These are phyloP conservation scores for Geoglossum cookeanum DNA, from an alignment of 2,329 filamentous ascomycete genomes.

Conservation along the genomic window DNA sequence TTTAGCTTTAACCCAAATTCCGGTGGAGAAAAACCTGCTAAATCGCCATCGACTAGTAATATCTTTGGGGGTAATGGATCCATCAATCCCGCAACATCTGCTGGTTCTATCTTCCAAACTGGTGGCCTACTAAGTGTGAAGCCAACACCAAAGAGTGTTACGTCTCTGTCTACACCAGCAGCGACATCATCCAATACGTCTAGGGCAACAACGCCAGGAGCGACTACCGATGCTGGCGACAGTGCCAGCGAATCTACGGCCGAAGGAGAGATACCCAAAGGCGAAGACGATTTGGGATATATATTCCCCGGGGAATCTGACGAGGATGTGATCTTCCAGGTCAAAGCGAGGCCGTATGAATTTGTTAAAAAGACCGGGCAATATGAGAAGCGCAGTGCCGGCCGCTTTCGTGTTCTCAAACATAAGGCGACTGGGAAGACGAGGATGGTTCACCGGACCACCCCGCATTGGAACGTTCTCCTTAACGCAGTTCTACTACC, in stretches of 20 bases:
- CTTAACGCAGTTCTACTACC: conserved; percentile 50
- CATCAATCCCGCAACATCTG: background rate
- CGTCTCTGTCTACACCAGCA: background rate
- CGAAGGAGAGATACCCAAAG: conserved; percentile 10
- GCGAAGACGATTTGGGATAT: conserved; percentile 51
- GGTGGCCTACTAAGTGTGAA: background rate
- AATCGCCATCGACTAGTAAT: background rate
- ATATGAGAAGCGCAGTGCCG: conserved; percentile 54
- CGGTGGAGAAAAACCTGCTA: background rate
- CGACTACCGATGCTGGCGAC: conserved; percentile 22
- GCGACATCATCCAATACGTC: conserved; percentile 3
- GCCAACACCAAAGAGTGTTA: background rate
- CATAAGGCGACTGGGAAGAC: conserved; percentile 48
- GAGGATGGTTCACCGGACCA: conserved; percentile 53
- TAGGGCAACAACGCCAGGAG: conserved; percentile 7
- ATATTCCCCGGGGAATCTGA: conserved; percentile 51
- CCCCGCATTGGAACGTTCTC: conserved; percentile 53
- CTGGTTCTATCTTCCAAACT: conserved; percentile 3
- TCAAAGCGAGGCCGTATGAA: conserved; percentile 50
- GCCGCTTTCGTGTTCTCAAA: conserved; percentile 52
- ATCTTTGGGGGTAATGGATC: background rate
- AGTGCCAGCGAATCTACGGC: conserved; percentile 33
- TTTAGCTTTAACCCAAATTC: background rate
- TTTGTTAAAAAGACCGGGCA: conserved; percentile 28
- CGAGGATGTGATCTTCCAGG: conserved; percentile 50